Percentiles rank a stretch among this genome's conserved stretches.
phyloP scores from a whole-genome alignment of 1,284 basidiomycete genomes.

The Apiotrichum montevideense region DNA sequence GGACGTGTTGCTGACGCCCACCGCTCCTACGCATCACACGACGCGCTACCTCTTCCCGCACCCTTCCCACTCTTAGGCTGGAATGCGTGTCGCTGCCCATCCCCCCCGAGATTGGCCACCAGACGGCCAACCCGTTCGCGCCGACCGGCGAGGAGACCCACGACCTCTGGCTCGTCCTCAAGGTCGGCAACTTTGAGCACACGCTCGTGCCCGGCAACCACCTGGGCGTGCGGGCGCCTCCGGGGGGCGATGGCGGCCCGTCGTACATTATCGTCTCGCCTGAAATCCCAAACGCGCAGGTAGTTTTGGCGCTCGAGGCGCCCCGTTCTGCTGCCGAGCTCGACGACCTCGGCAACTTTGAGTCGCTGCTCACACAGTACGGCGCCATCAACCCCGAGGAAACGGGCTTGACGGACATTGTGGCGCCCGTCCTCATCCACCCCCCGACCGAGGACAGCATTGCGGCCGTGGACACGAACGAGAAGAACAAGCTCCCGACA shows the following conservation, averaged over 20 bases:
- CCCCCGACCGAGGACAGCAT: slow-evolving; percentile 1
- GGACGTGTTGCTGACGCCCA: not conserved
- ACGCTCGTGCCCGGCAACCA: slow-evolving; percentile 85
- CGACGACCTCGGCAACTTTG: slow-evolving; percentile 64
- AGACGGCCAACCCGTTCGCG: slow-evolving; percentile 46
- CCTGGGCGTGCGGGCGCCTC: slow-evolving; percentile 17
- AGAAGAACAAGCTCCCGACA: slow-evolving; percentile 8
- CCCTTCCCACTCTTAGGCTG: slow-evolving; percentile 21
- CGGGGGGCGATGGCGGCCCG: slow-evolving; percentile 19
- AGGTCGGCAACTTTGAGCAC: slow-evolving; percentile 88
- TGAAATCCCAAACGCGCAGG: slow-evolving; percentile 29
- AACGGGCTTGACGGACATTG: slow-evolving; percentile 25
- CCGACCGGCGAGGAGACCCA: slow-evolving; percentile 37
- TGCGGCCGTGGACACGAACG: not conserved
- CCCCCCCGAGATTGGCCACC: slow-evolving; percentile 37
- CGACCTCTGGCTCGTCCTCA: slow-evolving; percentile 47
- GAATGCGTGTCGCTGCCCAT: slow-evolving; percentile 46
- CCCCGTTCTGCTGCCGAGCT: slow-evolving; percentile 27
- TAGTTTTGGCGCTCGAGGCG: slow-evolving; percentile 43
- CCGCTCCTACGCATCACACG: too few relatives aligned
- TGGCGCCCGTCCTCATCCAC: slow-evolving; percentile 10
- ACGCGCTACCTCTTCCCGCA: too few relatives aligned
- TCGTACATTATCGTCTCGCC: slow-evolving; percentile 19
- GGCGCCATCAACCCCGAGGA: slow-evolving; percentile 41
- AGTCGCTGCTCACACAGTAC: slow-evolving; percentile 64